phyloP scores from a whole-genome alignment of 495 filamentous ascomycete species.

The Aspergillus taichungensis region DNA sequence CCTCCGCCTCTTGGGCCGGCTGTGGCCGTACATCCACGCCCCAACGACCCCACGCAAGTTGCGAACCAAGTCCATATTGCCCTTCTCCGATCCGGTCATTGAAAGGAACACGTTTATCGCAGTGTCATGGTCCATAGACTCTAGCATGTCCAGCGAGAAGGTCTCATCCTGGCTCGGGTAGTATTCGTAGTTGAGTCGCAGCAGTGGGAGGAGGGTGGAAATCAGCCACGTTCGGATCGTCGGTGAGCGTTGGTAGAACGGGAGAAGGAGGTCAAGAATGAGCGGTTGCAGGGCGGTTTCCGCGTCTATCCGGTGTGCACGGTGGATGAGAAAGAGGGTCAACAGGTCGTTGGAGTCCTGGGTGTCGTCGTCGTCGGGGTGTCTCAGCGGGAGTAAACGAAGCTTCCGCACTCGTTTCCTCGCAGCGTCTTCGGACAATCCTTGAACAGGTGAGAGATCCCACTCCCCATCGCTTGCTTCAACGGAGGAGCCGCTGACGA shows the following conservation, averaged over 20 bases:
- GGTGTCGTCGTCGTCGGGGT: conserved; percentile 35
- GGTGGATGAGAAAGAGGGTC: conserved; percentile 64
- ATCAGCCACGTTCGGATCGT: conserved; percentile 67
- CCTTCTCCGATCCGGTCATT: conserved; percentile 42
- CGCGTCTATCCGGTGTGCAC: conserved; percentile 65
- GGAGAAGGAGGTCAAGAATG: conserved; percentile 59
- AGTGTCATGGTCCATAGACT: conserved; percentile 44
- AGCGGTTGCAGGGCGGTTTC: conserved; percentile 70
- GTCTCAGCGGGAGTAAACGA: conserved; percentile 52
- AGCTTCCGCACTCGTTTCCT: conserved; percentile 62
- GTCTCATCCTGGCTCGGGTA: conserved; percentile 51
- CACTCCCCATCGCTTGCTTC: conserved; percentile 24
- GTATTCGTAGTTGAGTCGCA: conserved; percentile 79
- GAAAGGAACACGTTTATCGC: conserved; percentile 63
- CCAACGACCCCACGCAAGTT: conserved; percentile 70
- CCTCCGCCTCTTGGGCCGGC: conserved; percentile 50
- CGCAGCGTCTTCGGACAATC: conserved; percentile 56
- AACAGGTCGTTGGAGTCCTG: conserved; percentile 46
- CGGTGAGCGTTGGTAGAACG: conserved; percentile 62
- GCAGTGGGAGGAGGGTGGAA: conserved; percentile 66
- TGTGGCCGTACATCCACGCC: conserved; percentile 73
- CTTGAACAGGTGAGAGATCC: conserved; percentile 51
- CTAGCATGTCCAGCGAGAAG: conserved; percentile 53
- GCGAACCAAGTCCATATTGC: conserved; percentile 44
- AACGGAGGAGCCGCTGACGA: conserved; percentile 37